Percentiles rank a stretch among this genome's conserved stretches.
These are phyloP conservation scores for Nannizziopsis arthrosporioides DNA, from an alignment of 2,329 filamentous ascomycete genomes.

Conservation along the genomic window DNA sequence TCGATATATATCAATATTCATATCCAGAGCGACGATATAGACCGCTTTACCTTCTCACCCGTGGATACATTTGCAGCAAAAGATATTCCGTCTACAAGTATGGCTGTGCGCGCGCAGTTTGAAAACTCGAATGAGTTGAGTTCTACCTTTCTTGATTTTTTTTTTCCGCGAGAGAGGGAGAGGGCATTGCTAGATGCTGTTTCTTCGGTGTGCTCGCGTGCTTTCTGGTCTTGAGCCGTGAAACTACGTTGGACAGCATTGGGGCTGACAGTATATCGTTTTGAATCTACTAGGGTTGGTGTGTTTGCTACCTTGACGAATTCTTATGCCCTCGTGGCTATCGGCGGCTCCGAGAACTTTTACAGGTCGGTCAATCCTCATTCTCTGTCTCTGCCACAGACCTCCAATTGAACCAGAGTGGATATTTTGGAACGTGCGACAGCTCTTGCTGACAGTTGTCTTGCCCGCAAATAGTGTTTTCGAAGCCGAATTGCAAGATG, in stretches of 20 bases:
- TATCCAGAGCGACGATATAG: not conserved
- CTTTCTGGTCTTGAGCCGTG: not conserved
- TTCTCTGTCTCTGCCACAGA: not conserved
- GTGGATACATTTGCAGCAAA: too few relatives aligned
- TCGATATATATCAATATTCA: not conserved
- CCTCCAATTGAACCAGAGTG: not conserved
- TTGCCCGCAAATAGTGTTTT: conserved; percentile 54
- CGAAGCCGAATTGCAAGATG: conserved; percentile 92
- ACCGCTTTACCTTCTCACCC: not conserved
- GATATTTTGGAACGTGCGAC: not conserved
- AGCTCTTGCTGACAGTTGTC: not conserved
- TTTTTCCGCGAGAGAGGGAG: too few relatives aligned
- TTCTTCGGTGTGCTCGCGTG: not conserved
- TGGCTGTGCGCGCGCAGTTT: conserved; percentile 41
- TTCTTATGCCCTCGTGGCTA: conserved; percentile 85
- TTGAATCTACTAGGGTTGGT: conserved; percentile 68
- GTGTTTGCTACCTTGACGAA: conserved; percentile 96
- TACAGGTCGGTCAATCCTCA: conserved; percentile 55
- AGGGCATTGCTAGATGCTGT: not conserved
- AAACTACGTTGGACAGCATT: not conserved
- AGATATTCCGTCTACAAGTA: conserved; percentile 17
- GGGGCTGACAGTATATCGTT: not conserved
- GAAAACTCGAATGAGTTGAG: conserved; percentile 41
- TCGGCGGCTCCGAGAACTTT: conserved; percentile 96
- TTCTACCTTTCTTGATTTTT: not conserved